Percentiles rank a stretch among this genome's conserved stretches.
phyloP scores from a whole-genome alignment of 768 basidiomycete species.

The Naganishia kalamii region DNA sequence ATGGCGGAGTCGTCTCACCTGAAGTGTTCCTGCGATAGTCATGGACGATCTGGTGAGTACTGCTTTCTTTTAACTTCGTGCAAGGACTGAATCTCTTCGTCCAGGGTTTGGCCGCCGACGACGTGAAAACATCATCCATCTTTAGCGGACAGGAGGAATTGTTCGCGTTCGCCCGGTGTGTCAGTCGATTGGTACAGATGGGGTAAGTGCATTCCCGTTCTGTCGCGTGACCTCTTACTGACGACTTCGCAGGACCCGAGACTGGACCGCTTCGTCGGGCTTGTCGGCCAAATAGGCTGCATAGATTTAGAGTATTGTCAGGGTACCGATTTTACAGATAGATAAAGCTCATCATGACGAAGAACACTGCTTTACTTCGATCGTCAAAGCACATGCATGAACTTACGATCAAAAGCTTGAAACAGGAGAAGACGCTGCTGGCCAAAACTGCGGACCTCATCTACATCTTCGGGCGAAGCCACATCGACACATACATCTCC shows the following conservation, averaged over 20 bases:
- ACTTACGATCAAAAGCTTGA: no score
- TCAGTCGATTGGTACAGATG: constrained; percentile 47
- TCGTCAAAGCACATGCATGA: no score
- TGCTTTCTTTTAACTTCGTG: neutral
- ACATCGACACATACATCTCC: no score
- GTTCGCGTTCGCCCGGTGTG: constrained; percentile 90
- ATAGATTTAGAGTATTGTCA: neutral
- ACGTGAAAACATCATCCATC: constrained; percentile 76
- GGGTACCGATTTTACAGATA: neutral
- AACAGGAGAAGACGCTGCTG: no score
- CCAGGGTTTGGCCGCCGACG: constrained; percentile 70
- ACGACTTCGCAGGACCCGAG: constrained; percentile 6
- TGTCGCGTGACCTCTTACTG: neutral
- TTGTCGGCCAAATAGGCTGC: neutral
- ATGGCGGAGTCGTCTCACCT: neutral
- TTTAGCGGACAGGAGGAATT: constrained; percentile 95
- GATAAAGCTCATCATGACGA: no score
- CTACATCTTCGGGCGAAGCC: no score
- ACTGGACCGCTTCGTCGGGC: constrained; percentile 6
- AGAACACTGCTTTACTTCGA: no score
- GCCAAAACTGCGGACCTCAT: no score
- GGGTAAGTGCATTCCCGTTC: constrained; percentile 22
- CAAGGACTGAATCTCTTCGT: constrained; percentile 28
- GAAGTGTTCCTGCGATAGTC: constrained; percentile 47
- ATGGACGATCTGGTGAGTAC: constrained; percentile 85